Evolutionary conservation across 352 stramenopile genomes (phyloP).

Genomic region (Phytophthora cactorum): DNA sequence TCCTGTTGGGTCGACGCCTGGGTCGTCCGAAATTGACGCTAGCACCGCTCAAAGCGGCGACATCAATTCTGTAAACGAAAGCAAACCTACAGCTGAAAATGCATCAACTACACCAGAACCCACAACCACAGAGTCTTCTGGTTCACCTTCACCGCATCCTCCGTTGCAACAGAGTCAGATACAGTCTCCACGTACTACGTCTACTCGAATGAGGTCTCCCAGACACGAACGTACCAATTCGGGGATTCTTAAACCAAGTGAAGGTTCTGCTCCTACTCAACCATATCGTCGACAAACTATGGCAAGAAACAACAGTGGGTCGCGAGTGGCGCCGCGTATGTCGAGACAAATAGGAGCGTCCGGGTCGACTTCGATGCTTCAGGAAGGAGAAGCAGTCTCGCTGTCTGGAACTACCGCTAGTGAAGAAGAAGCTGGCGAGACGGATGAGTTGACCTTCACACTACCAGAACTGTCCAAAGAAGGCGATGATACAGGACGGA

Average conservation of each 20-base stretch:
- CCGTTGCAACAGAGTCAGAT: not conserved
- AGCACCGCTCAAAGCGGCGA: not conserved
- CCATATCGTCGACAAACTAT: constrained; percentile 32
- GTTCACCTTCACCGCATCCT: constrained; percentile 1
- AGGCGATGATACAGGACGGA: constrained; percentile 45
- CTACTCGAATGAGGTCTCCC: constrained; percentile 18
- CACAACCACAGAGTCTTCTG: not conserved
- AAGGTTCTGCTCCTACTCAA: constrained; percentile 17
- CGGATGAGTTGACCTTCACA: constrained; percentile 56
- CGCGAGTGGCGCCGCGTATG: constrained; percentile 6
- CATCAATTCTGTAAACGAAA: not conserved
- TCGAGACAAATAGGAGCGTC: constrained; percentile 12
- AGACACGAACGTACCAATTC: constrained; percentile 1
- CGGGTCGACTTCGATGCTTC: constrained; percentile 3
- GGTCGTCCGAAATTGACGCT: constrained; percentile 9
- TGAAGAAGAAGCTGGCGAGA: constrained; percentile 28
- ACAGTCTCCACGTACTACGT: constrained; percentile 11
- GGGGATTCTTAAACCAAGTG: not conserved
- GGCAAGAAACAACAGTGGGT: constrained; percentile 17
- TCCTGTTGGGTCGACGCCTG: constrained; percentile 15
- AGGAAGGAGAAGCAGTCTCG: constrained; percentile 9
- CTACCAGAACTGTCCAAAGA: constrained; percentile 59
- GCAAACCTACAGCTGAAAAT: not conserved
- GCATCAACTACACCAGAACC: not conserved
- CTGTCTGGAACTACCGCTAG: constrained; percentile 22